A percentile compares a stretch with the other conserved stretches of the same genome.
These are phyloP conservation scores for Cyberlindnera maclurae DNA, from an alignment of 805 yeast genomes.

Conservation along the genomic window DNA sequence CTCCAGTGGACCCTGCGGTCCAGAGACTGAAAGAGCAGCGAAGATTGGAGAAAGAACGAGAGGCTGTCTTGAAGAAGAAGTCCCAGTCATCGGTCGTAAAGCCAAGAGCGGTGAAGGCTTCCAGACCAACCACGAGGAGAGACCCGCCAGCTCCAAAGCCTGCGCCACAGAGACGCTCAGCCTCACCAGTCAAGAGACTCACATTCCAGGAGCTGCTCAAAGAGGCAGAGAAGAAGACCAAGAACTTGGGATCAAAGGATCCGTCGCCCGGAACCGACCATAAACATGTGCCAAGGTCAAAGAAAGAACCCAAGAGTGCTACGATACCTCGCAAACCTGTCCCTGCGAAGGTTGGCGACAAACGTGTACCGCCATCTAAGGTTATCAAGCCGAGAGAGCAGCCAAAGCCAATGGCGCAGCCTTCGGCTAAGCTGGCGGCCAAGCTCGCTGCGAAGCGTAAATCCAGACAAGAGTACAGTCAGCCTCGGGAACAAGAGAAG, in stretches of 20 bases:
- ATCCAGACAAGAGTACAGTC: constrained; percentile 9
- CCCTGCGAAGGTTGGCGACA: background rate
- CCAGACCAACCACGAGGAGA: constrained; percentile 1
- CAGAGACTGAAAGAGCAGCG: constrained; percentile 61
- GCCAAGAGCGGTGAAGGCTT: constrained; percentile 1
- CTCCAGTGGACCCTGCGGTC: constrained; percentile 61
- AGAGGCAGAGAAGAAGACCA: constrained; percentile 39
- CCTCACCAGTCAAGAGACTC: constrained; percentile 34
- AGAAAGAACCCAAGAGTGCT: constrained; percentile 8
- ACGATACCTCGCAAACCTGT: background rate
- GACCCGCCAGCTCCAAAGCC: constrained; percentile 1
- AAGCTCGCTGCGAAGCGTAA: constrained; percentile 33
- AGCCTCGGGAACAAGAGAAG: background rate
- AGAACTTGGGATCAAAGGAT: constrained; percentile 11
- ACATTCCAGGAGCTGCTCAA: constrained; percentile 52
- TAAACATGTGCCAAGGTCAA: constrained; percentile 6
- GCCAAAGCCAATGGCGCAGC: constrained; percentile 39
- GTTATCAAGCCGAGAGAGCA: constrained; percentile 2
- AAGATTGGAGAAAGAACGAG: constrained; percentile 39
- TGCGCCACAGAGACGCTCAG: constrained; percentile 5
- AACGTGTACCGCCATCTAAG: background rate
- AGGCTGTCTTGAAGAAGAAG: constrained; percentile 16
- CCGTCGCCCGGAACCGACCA: constrained; percentile 1
- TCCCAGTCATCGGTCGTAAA: background rate
- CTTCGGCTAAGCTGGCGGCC: constrained; percentile 46